Conservation (phyloP, 225 moss, liverwort and hornwort genomes). For the Rhytidiadelphus loreus region DNA sequence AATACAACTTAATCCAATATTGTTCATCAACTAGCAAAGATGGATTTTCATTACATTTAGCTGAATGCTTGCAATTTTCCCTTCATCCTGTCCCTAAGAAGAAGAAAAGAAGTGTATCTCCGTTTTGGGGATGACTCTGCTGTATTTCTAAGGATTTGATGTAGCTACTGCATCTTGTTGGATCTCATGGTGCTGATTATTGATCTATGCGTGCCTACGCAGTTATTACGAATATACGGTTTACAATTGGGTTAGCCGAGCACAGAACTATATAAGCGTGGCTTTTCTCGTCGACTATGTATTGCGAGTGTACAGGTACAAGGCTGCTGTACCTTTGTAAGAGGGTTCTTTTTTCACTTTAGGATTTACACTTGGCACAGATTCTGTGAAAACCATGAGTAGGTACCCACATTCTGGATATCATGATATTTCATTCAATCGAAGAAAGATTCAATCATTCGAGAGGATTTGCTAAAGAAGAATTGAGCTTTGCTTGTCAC, state of each 20-base stretch:
- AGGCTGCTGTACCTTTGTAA: neutral
- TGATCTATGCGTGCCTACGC: neutral
- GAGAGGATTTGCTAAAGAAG: neutral
- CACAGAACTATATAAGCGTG: constrained; percentile 66
- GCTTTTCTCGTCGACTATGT: constrained; percentile 64
- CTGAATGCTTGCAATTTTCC: neutral
- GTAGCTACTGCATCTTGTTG: neutral
- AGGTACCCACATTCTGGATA: neutral
- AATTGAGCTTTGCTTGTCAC: neutral
- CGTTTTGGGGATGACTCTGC: neutral
- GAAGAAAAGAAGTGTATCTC: neutral
- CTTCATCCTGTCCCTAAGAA: neutral
- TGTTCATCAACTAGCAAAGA: neutral
- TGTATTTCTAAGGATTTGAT: neutral
- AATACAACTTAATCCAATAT: neutral
- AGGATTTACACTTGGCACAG: neutral
- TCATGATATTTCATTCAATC: neutral
- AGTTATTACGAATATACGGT: constrained; percentile 36
- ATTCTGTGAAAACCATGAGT: neutral
- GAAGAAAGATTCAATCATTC: neutral
- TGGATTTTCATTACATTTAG: neutral
- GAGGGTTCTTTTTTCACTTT: neutral
- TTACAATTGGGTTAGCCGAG: constrained; percentile 56
- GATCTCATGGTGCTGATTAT: neutral
- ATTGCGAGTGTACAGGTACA: constrained; percentile 71